These are phyloP conservation scores for Spongospora subterranea DNA, from an alignment of 208 protist genomes.

Conservation along the genomic window DNA sequence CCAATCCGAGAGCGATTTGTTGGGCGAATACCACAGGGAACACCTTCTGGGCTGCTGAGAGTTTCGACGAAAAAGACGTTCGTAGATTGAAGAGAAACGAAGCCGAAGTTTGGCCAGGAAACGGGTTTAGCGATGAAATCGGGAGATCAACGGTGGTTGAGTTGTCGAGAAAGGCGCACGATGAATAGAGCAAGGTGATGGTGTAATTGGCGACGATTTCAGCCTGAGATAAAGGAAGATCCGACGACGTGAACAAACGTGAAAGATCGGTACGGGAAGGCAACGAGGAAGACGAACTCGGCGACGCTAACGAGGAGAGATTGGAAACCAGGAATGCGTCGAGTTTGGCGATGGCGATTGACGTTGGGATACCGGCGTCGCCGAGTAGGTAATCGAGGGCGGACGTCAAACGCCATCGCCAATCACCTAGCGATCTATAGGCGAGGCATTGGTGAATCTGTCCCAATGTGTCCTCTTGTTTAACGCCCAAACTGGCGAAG, in stretches of 20 bases:
- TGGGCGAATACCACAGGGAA: neutral
- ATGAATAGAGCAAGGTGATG: neutral
- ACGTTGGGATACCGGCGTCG: neutral
- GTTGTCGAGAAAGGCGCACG: neutral
- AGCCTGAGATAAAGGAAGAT: neutral
- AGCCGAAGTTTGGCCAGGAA: neutral
- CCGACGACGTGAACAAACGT: neutral
- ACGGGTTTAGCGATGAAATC: no score
- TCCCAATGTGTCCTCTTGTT: no score
- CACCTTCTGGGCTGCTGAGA: neutral
- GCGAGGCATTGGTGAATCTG: no score
- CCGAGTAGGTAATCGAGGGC: no score
- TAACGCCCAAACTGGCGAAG: no score
- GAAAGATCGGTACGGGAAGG: neutral
- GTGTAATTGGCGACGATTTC: neutral
- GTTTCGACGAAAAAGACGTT: neutral
- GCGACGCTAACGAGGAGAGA: neutral
- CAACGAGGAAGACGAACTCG: neutral
- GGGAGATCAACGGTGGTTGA: neutral
- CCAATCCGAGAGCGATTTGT: neutral
- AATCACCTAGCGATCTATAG: no score
- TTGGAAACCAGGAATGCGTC: neutral
- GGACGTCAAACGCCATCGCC: no score
- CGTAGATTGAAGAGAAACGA: neutral
- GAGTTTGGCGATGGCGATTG: neutral